Evolutionary conservation across 2,329 filamentous ascomycete genomes (phyloP).

Genomic region (Colletotrichum orchidophilum): DNA sequence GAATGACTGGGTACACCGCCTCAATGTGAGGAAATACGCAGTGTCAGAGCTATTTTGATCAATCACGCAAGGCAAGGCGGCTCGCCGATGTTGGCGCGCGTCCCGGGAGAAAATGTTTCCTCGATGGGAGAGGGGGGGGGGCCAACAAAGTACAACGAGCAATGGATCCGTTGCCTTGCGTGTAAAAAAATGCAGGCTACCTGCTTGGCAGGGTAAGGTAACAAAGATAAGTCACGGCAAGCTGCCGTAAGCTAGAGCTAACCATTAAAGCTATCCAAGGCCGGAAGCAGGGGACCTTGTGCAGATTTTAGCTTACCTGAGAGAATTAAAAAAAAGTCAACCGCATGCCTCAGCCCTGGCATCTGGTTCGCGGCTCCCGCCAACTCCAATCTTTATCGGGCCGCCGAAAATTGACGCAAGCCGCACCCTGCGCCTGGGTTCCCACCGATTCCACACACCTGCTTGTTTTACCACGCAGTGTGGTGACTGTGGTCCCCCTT

Average conservation of each 20-base stretch:
- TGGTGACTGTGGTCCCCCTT: background rate
- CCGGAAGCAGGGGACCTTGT: background rate
- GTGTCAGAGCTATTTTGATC: background rate
- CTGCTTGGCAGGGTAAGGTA: background rate
- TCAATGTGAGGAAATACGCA: background rate
- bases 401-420: constrained; percentile 14
- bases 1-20: background rate
- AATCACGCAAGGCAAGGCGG: background rate
- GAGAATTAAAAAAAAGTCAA: background rate
- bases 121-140: background rate
- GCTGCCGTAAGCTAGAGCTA: background rate
- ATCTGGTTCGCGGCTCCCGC: constrained; percentile 9
- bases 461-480: background rate
- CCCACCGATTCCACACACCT: background rate
- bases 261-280: background rate
- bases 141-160: background rate
- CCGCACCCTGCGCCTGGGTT: background rate
- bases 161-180: background rate
- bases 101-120: background rate
- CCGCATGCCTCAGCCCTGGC: constrained; percentile 12
- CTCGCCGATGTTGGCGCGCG: background rate
- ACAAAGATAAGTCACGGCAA: background rate
- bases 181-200: no score
- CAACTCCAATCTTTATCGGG: constrained; percentile 7
- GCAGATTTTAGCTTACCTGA: background rate